phyloP scores from a whole-genome alignment of 768 basidiomycete genomes.

The Austroboletus eburneus region DNA sequence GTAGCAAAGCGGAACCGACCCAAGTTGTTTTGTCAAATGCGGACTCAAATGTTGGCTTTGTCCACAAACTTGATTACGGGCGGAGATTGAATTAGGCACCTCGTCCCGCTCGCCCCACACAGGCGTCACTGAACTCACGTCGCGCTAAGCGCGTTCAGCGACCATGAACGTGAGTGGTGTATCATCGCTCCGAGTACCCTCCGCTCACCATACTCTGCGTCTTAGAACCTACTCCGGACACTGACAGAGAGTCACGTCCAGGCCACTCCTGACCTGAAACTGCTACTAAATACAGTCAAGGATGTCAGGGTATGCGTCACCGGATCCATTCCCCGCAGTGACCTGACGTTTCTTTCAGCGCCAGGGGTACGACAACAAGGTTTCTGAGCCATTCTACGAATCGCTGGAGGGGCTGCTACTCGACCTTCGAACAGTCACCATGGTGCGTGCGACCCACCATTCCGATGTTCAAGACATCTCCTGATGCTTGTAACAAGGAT shows the following conservation, averaged over 20 bases:
- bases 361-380: constrained; percentile 57
- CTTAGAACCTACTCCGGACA: constrained; percentile 84
- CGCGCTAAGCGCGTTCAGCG: constrained; percentile 28
- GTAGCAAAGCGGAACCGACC: no score
- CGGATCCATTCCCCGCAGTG: constrained; percentile 8
- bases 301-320: constrained; percentile 78
- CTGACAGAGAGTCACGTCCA: constrained; percentile 75
- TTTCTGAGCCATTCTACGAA: constrained; percentile 89
- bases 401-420: constrained; percentile 83
- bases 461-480: constrained; percentile 22
- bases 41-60: background rate
- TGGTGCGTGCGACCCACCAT: constrained; percentile 40
- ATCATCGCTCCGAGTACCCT: background rate
- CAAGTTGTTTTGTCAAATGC: background rate
- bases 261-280: constrained; percentile 66
- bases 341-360: constrained; percentile 34
- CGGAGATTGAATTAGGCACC: constrained; percentile 28
- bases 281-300: constrained; percentile 81
- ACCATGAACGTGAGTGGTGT: constrained; percentile 22
- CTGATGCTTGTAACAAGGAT: constrained; percentile 44
- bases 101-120: constrained; percentile 31
- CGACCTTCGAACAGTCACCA: constrained; percentile 77
- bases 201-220: constrained; percentile 3
- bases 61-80: constrained; percentile 8
- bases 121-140: constrained; percentile 24